Evolutionary conservation across 2,329 filamentous ascomycete genomes (phyloP), one percentile per base, ranked within the genome.

Genomic region (Fusarium cicatricum): DNA sequence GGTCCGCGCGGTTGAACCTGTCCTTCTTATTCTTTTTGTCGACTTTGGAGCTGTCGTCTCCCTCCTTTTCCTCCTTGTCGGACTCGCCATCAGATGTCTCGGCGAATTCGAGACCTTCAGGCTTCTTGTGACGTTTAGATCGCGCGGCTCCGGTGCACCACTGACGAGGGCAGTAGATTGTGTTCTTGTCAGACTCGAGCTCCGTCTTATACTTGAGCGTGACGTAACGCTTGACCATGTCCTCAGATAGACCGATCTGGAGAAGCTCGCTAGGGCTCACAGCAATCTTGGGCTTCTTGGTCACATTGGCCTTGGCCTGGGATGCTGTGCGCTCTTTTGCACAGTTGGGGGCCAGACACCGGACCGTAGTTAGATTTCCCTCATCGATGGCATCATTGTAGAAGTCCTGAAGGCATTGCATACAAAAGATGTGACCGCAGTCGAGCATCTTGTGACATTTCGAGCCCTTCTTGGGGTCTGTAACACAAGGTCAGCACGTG

Each of bases 91-190:
- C 83, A 0, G 86, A 87, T 5, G 77, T 71, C 41, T 85, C 83
- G 15, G 80, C 78, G 17, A 86, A 79, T 57, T 90, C 83, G 1
- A 89, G 77, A 5, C 88, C 88, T n/a, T 81, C 74, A 5, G 88
- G 89, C 70, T 91, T 91, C 55, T 82, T 87, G 74, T 90, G 87
- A 66, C 84, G 86, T 70, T 88, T 90, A 17, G 89, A 91, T 39
- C 86, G 85, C 21, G 93, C 93, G 3, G 93, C 91, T 6, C 92
- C 93, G 73, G 95, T 91, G 72, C 95, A 99, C 91, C 93, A 97
- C 51, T 87, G 82, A 9, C 95, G 86, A 1, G 95, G 95, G 69
- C 95, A 99, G 73, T 96, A 98, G 29, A 97, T 84, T 0, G 93
- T 97, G 54, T 88, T 89, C 70, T 93, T 96, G 75, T 98, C 93